A percentile compares a stretch with the other conserved stretches of the same genome.
phyloP scores from a whole-genome alignment of 495 filamentous ascomycete species.

The Aspergillus homomorphus region DNA sequence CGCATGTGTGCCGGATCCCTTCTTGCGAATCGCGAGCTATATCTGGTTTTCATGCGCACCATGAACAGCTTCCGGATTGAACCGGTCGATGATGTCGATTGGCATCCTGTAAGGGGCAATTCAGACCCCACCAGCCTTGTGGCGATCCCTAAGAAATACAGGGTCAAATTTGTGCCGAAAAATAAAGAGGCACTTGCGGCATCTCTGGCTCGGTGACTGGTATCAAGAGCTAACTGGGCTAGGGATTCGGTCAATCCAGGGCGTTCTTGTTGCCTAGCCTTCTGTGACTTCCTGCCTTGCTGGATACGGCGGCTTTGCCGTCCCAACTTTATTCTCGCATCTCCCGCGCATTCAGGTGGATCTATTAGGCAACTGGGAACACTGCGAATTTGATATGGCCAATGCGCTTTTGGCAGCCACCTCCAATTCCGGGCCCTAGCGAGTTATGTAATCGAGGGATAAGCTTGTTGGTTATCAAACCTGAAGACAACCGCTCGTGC shows the following conservation, averaged over 20 bases:
- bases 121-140: slow-evolving; percentile 58
- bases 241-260: not conserved
- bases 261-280: too few species aligned
- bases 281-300: too few species aligned
- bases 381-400: too few species aligned
- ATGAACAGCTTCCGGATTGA: slow-evolving; percentile 57
- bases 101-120: slow-evolving; percentile 54
- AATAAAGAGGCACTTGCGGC: slow-evolving; percentile 38
- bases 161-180: slow-evolving; percentile 54
- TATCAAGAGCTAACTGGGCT: not conserved
- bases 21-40: slow-evolving; percentile 63
- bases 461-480: too few species aligned
- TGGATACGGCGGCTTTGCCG: too few species aligned
- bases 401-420: too few species aligned
- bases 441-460: too few species aligned
- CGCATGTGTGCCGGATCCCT: slow-evolving; percentile 64
- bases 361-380: too few species aligned
- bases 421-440: too few species aligned
- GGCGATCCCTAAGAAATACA: slow-evolving; percentile 53
- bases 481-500: too few species aligned
- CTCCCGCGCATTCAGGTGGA: too few species aligned
- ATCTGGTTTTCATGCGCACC: slow-evolving; percentile 60
- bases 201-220: slow-evolving; percentile 25
- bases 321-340: too few species aligned
- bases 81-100: slow-evolving; percentile 46